Evolutionary conservation across 306 rosid genomes (phyloP).

Genomic region (Styphnolobium japonicum): DNA sequence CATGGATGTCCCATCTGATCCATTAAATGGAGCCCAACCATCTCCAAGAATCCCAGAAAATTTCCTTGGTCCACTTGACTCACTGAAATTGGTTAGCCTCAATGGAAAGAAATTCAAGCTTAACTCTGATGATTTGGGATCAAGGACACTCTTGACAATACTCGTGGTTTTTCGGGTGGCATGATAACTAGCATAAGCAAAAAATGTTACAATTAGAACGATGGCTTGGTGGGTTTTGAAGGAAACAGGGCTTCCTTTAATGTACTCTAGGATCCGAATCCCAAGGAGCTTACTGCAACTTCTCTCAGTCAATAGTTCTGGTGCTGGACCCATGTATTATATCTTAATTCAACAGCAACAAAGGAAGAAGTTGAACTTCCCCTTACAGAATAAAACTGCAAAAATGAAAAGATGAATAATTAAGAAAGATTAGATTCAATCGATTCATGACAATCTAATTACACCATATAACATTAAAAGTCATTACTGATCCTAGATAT

Average conservation of each 20-base stretch:
- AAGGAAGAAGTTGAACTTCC: conserved; percentile 31
- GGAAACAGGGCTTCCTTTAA: conserved; percentile 64
- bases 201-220: conserved; percentile 76
- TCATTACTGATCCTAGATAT: not conserved
- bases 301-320: conserved; percentile 38
- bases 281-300: conserved; percentile 58
- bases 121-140: conserved; percentile 58
- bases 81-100: conserved; percentile 16
- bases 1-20: conserved; percentile 71
- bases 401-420: conserved; percentile 1
- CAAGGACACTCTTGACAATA: conserved; percentile 89
- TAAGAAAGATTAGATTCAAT: not conserved
- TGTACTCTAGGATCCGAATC: conserved; percentile 47
- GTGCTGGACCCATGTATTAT: conserved; percentile 50
- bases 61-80: conserved; percentile 27
- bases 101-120: conserved; percentile 40
- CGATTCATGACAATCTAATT: not conserved
- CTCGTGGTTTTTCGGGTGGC: conserved; percentile 94
- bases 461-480: not conserved
- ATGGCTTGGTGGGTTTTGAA: conserved; percentile 79
- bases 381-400: conserved; percentile 22
- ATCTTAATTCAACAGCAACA: conserved; percentile 15
- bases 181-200: conserved; percentile 89
- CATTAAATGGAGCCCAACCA: conserved; percentile 95
- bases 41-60: conserved; percentile 42